Evolutionary conservation across 352 stramenopile species (phyloP), one percentile per base, ranked within the genome.

Genomic region (Aphanomyces cochlioides): DNA sequence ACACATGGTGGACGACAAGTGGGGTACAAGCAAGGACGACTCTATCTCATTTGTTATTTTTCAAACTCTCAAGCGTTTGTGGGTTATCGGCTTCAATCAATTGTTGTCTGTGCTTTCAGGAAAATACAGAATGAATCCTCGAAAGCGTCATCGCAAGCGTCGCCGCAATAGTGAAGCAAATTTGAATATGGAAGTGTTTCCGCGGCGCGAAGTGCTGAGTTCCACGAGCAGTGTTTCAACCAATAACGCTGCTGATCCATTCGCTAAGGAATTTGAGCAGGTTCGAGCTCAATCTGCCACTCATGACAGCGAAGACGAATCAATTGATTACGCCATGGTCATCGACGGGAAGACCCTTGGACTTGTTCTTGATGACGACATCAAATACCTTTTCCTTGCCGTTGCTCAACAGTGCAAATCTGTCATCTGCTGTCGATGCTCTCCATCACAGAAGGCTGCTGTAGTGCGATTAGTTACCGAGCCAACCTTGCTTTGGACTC

Each of bases 311-410:
- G 67, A 87, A 4, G 85, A 93, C 19, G 87, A 93, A 34, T 83
- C 93, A 7, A 58, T 96, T 19, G 88, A 95, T 61, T 95, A 93
- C 66, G 88, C 87, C 13, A 93, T 96, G 87, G 88, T 96, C n/a
- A 96, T 96, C 60, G 88, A 96, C 67, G 88, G 88, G 8, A 92
- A 91, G 67, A 95, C 88, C 13, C 75, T 95, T 3, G 82, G 85
- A 19, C 72, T 96, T 34, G 79, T 93, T 39, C 75, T 96, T 39
- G 87, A 93, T 65, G 84, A 95, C 74, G 88, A 96, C 69, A 93
- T 95, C 63, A 95, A 96, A 69, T 95, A 96, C 47, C 74, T 95
- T 4, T 95, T 96, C 57, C 73, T 95, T 77, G 82, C 92, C 10
- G 87, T 96, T 13, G 85, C 88, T 28, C 93, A 85, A 1, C 84